Percentiles rank a stretch among this genome's conserved stretches.
These are phyloP conservation scores for Hypoxylon lienhwacheense DNA, from an alignment of 495 filamentous ascomycete species.

Conservation along the genomic window DNA sequence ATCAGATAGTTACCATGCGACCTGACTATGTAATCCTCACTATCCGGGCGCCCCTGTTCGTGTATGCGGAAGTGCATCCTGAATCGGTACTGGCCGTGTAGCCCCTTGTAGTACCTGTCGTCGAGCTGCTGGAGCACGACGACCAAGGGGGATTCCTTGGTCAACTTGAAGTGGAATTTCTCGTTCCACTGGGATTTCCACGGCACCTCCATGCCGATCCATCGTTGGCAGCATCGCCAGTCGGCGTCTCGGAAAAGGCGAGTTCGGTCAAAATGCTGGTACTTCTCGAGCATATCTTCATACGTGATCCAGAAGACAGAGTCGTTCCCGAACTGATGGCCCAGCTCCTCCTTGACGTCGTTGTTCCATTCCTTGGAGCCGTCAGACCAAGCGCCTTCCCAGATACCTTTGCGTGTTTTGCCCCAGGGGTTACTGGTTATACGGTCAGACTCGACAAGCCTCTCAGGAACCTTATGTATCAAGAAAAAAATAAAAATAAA, in stretches of 20 bases:
- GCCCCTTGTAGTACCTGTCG: slow-evolving; percentile 79
- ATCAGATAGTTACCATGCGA: slow-evolving; percentile 72
- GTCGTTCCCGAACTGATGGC: slow-evolving; percentile 90
- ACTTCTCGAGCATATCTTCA: slow-evolving; percentile 82
- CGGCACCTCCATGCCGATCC: slow-evolving; percentile 83
- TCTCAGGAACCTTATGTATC: no score
- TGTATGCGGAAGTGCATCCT: slow-evolving; percentile 87
- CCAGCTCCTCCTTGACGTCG: slow-evolving; percentile 77
- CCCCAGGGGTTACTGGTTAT: slow-evolving; percentile 78
- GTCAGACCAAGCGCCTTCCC: slow-evolving; percentile 84
- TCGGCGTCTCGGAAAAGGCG: slow-evolving; percentile 75
- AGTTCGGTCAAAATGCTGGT: slow-evolving; percentile 83
- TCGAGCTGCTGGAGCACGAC: slow-evolving; percentile 89
- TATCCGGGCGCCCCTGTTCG: slow-evolving; percentile 62
- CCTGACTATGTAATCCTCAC: slow-evolving; percentile 85
- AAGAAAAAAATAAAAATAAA: no score
- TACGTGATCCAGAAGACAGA: slow-evolving; percentile 75
- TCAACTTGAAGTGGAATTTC: slow-evolving; percentile 77
- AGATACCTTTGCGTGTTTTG: slow-evolving; percentile 64
- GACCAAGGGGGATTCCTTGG: slow-evolving; percentile 69
- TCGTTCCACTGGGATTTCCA: slow-evolving; percentile 89
- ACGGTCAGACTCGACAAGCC: slow-evolving; percentile 6
- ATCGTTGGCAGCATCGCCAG: slow-evolving; percentile 85
- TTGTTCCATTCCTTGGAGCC: slow-evolving; percentile 95
- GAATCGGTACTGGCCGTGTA: slow-evolving; percentile 81